These are phyloP conservation scores for Fusarium gaditjirri DNA, from an alignment of 2,329 filamentous ascomycete species.

Conservation along the genomic window DNA sequence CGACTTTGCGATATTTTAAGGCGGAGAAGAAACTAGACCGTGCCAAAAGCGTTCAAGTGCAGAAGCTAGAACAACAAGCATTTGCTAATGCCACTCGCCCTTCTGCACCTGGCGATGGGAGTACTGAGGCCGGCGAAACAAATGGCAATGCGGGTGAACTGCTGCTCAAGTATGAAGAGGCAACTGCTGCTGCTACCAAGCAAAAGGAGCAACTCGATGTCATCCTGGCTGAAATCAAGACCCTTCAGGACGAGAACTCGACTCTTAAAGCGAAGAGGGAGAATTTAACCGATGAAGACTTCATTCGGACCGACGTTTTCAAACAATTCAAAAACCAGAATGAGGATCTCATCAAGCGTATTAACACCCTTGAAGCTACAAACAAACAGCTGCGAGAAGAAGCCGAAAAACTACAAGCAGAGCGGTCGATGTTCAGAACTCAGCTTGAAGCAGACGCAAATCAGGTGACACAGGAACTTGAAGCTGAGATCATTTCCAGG, in stretches of 20 bases:
- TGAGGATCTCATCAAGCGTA: conserved; percentile 89
- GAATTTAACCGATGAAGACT: conserved; percentile 89
- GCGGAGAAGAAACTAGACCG: conserved; percentile 95
- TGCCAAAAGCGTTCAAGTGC: conserved; percentile 86
- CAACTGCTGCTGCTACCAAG: conserved; percentile 78
- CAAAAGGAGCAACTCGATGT: conserved; percentile 90
- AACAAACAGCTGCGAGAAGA: conserved; percentile 88
- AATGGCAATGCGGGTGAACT: conserved; percentile 72
- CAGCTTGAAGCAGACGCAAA: conserved; percentile 86
- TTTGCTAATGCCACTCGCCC: conserved; percentile 73
- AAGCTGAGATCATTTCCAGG: conserved; percentile 81
- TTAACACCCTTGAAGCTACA: conserved; percentile 90
- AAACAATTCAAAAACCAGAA: conserved; percentile 90
- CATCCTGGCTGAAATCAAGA: conserved; percentile 79
- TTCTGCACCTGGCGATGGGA: conserved; percentile 54
- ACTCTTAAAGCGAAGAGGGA: conserved; percentile 74
- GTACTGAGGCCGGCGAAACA: conserved; percentile 62
- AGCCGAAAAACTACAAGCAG: conserved; percentile 83
- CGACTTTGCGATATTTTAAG: conserved; percentile 90
- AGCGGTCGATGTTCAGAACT: conserved; percentile 82
- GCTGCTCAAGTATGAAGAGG: conserved; percentile 80
- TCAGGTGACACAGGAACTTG: conserved; percentile 77
- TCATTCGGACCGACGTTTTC: conserved; percentile 90
- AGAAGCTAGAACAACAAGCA: conserved; percentile 91
- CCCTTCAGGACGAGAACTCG: conserved; percentile 81